These are phyloP conservation scores for Pleurozium schreberi DNA, from an alignment of 225 moss, liverwort and hornwort species.

Conservation along the genomic window DNA sequence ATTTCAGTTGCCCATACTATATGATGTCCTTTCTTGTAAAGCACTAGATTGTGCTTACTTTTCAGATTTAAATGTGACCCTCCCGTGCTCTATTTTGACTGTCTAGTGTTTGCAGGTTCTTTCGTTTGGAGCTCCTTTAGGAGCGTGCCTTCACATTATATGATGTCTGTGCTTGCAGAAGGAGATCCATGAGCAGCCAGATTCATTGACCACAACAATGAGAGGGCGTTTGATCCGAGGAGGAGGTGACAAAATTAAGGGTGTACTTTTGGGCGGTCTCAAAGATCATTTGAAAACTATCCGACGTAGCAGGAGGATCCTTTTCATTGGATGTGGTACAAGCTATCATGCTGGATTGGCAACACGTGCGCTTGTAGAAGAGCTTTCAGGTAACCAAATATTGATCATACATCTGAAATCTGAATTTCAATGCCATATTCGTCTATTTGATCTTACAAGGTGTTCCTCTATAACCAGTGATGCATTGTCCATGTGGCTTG, in stretches of 20 bases:
- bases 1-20: background rate
- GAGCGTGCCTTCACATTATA: background rate
- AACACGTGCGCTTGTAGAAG: constrained; percentile 87
- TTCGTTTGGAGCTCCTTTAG: background rate
- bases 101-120: background rate
- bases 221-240: constrained; percentile 90
- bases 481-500: background rate
- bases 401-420: background rate
- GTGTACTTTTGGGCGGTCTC: constrained; percentile 89
- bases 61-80: background rate
- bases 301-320: constrained; percentile 75
- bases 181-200: constrained; percentile 97
- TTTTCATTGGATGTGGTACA: constrained; percentile 97
- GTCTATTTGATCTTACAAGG: background rate
- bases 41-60: background rate
- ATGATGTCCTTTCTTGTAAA: background rate
- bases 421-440: background rate
- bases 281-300: constrained; percentile 85
- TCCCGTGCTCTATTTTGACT: background rate
- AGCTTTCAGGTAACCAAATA: constrained; percentile 69
- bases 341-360: constrained; percentile 98
- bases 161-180: constrained; percentile 31
- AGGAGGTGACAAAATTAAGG: constrained; percentile 66
- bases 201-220: constrained; percentile 93
- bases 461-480: background rate